Evolutionary conservation across 768 basidiomycete genomes (phyloP).

Genomic region (Mycena leptocephala): DNA sequence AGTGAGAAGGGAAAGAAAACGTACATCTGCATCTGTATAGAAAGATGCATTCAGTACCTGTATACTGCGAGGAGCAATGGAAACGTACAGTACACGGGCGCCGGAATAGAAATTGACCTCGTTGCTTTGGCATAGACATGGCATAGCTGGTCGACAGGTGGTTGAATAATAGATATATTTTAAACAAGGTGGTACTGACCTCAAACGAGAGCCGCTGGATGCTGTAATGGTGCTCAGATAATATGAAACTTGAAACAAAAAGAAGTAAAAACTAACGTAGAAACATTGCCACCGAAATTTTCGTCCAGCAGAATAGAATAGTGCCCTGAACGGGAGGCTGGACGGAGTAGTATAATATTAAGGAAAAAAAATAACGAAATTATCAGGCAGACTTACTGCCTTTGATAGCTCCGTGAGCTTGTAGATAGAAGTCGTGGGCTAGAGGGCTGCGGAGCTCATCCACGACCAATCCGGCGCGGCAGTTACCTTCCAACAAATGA

Average conservation of each 20-base stretch:
- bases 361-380: neutral
- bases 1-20: neutral
- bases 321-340: slow-evolving; percentile 60
- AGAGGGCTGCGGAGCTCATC: slow-evolving; percentile 43
- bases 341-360: neutral
- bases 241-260: neutral
- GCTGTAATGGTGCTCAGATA: neutral
- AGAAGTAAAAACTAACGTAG: neutral
- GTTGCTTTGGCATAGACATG: slow-evolving; percentile 71
- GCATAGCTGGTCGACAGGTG: slow-evolving; percentile 55
- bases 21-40: slow-evolving; percentile 26
- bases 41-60: neutral
- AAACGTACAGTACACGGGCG: slow-evolving; percentile 73
- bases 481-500: slow-evolving; percentile 53
- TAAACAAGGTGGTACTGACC: neutral
- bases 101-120: slow-evolving; percentile 71
- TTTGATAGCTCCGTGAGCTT: slow-evolving; percentile 69
- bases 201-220: slow-evolving; percentile 63
- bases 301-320: slow-evolving; percentile 67
- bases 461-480: slow-evolving; percentile 66
- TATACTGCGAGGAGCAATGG: neutral
- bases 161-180: neutral
- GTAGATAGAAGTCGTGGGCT: slow-evolving; percentile 68
- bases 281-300: slow-evolving; percentile 37
- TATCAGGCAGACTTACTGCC: slow-evolving; percentile 60